phyloP scores from a whole-genome alignment of 1,139 yeast genomes.

The Saccharomyces hybrid region DNA sequence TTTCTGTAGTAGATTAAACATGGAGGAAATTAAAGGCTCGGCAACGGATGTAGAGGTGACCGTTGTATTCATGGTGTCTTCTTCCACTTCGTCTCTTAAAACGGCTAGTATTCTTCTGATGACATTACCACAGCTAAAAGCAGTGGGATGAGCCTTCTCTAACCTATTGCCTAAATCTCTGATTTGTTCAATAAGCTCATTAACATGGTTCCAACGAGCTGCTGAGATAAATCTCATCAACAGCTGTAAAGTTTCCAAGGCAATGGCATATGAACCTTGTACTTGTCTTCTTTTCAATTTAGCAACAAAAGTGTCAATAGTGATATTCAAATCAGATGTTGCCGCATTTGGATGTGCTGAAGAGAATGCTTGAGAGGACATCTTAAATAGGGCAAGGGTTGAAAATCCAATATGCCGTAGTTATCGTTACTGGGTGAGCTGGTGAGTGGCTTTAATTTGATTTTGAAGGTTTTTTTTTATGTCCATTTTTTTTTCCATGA shows the following conservation, averaged over 20 bases:
- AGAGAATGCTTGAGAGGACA: constrained; percentile 6
- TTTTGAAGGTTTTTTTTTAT: not conserved
- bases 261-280: constrained; percentile 56
- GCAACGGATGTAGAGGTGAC: constrained; percentile 28
- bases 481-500: not conserved
- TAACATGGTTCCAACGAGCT: constrained; percentile 76
- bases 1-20: constrained; percentile 80
- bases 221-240: constrained; percentile 84
- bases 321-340: constrained; percentile 28
- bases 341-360: constrained; percentile 7
- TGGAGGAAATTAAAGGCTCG: constrained; percentile 65
- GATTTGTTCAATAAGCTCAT: constrained; percentile 62
- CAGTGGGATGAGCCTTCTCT: constrained; percentile 64
- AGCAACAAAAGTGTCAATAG: constrained; percentile 37
- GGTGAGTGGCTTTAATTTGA: not conserved
- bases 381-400: not conserved
- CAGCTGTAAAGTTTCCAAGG: constrained; percentile 79
- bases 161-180: constrained; percentile 55
- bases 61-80: constrained; percentile 29
- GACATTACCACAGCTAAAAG: constrained; percentile 82
- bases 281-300: constrained; percentile 30
- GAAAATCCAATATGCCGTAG: not conserved
- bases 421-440: not conserved
- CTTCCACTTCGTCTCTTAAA: constrained; percentile 79
- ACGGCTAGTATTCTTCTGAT: constrained; percentile 83